Evolutionary conservation across 352 stramenopile genomes (phyloP).

Genomic region (Globisporangium paroecandrum): DNA sequence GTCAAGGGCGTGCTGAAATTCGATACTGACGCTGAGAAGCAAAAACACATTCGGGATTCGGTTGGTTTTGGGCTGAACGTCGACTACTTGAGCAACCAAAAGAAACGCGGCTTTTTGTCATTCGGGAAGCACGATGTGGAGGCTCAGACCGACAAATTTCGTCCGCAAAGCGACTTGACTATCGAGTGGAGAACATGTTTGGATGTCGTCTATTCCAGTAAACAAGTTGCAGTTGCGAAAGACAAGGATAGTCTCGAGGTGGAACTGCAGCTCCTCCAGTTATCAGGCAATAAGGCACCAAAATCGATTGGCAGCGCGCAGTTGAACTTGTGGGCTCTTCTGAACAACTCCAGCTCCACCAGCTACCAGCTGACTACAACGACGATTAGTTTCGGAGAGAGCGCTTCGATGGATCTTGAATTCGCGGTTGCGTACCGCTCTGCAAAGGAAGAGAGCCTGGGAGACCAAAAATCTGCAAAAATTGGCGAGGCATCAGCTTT

Average conservation of each 20-base stretch:
- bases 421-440: constrained; percentile 23
- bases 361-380: constrained; percentile 4
- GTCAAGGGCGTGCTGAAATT: constrained; percentile 16
- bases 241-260: constrained; percentile 36
- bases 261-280: constrained; percentile 23
- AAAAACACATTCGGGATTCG: not conserved
- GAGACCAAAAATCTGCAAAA: not conserved
- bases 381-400: constrained; percentile 23
- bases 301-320: constrained; percentile 29
- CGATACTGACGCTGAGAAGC: constrained; percentile 2
- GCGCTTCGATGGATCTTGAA: constrained; percentile 27
- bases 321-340: constrained; percentile 23
- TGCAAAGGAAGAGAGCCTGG: constrained; percentile 5
- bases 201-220: constrained; percentile 22
- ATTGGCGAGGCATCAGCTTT: not conserved
- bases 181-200: constrained; percentile 26
- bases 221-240: constrained; percentile 18
- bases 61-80: constrained; percentile 15
- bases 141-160: constrained; percentile 10
- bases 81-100: constrained; percentile 26
- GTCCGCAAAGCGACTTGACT: not conserved
- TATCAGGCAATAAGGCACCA: constrained; percentile 14
- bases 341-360: constrained; percentile 2
- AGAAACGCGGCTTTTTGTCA: constrained; percentile 18
- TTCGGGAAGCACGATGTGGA: constrained; percentile 20